Percentiles rank a stretch among this genome's conserved stretches.
phyloP scores from a whole-genome alignment of 78 protist species.

The Dictyostelium firmibasis region DNA sequence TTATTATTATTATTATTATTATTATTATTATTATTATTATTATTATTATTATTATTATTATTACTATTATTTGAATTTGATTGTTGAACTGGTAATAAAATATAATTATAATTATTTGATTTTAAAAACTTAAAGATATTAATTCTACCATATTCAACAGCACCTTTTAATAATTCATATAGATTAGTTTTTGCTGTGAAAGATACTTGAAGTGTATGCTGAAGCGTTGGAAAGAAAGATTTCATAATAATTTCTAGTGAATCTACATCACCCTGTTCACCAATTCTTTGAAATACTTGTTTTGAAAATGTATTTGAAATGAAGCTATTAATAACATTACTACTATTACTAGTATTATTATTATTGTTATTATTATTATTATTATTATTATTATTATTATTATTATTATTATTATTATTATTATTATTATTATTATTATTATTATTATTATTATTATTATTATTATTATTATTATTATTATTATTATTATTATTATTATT shows the following conservation, averaged over 20 bases:
- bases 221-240: not conserved
- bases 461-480: not conserved
- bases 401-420: not conserved
- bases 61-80: no score
- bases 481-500: not conserved
- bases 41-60: not conserved
- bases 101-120: not conserved
- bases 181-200: not conserved
- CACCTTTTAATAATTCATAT: constrained; percentile 2
- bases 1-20: not conserved
- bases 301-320: not conserved
- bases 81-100: not conserved
- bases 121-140: not conserved
- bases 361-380: no score
- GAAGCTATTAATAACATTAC: not conserved
- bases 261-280: constrained; percentile 2
- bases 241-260: not conserved
- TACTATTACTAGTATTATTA: no score
- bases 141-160: not conserved
- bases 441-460: not conserved
- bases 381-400: not conserved
- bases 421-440: not conserved
- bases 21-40: not conserved
- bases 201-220: not conserved
- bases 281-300: not conserved